Conservation (phyloP, 805 yeast species). For the Zygosaccharomyces rouxii region DNA sequence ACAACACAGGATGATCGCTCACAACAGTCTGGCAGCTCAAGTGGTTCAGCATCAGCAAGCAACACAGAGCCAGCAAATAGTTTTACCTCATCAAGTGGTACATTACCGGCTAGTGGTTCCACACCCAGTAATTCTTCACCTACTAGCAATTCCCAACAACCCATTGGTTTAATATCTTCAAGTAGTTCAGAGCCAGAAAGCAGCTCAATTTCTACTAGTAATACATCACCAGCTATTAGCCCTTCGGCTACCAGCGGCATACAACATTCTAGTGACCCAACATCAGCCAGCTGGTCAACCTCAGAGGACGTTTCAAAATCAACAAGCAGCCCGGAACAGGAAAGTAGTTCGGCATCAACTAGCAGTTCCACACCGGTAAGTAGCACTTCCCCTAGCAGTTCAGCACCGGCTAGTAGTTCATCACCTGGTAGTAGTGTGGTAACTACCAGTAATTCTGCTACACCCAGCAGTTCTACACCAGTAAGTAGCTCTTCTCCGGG, state of each 20-base stretch:
- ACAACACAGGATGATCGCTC: constrained; percentile 18
- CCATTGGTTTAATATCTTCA: neutral
- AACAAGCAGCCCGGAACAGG: too few relatives aligned
- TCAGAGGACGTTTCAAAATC: too few relatives aligned
- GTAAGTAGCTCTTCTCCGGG: neutral
- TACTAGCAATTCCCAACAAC: neutral
- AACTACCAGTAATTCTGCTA: neutral
- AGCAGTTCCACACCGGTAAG: too few relatives aligned
- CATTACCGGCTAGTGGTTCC: neutral
- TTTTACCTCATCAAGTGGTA: neutral
- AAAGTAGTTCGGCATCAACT: too few relatives aligned
- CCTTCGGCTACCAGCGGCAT: neutral
- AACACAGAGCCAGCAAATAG: neutral
- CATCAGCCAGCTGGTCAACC: neutral
- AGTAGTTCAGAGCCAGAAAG: neutral
- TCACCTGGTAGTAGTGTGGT: neutral
- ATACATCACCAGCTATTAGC: neutral
- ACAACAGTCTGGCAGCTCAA: too few relatives aligned
- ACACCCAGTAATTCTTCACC: neutral
- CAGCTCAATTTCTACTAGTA: neutral
- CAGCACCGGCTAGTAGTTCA: neutral
- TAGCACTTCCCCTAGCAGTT: too few relatives aligned
- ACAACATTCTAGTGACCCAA: neutral
- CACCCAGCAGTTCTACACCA: neutral
- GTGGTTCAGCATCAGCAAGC: too few relatives aligned